phyloP scores from a whole-genome alignment of 2,329 filamentous ascomycete genomes.

The Davidsoniella neocaledoniae region DNA sequence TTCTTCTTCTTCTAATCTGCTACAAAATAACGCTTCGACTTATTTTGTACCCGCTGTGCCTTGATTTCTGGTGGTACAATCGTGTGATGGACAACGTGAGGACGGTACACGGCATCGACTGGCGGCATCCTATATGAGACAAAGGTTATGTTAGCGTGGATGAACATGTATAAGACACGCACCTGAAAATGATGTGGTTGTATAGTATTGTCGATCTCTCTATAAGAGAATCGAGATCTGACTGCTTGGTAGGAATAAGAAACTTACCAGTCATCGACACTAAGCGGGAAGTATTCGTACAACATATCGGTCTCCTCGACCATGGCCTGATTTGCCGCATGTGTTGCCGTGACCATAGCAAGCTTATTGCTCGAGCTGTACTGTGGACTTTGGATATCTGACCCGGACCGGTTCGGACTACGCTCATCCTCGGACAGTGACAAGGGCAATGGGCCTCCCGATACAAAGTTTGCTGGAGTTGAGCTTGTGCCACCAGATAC shows the following conservation, averaged over 20 bases:
- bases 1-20: constrained; percentile 31
- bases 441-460: constrained; percentile 27
- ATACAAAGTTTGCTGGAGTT: background rate
- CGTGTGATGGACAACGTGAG: constrained; percentile 87
- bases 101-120: constrained; percentile 76
- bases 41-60: constrained; percentile 47
- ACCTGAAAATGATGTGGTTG: too few relatives aligned
- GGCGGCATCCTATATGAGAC: constrained; percentile 49
- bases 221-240: too few relatives aligned
- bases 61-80: constrained; percentile 52
- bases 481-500: background rate
- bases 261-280: constrained; percentile 65
- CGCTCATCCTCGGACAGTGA: constrained; percentile 43
- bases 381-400: constrained; percentile 35
- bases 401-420: constrained; percentile 34
- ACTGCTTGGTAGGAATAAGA: too few relatives aligned
- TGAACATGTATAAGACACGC: too few relatives aligned
- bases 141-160: constrained; percentile 13
- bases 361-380: constrained; percentile 20
- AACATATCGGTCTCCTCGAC: constrained; percentile 66
- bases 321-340: constrained; percentile 36
- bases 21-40: constrained; percentile 56
- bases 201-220: too few relatives aligned
- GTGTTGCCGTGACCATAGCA: constrained; percentile 18
- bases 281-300: constrained; percentile 90